Evolutionary conservation across 306 rosid genomes (phyloP), one percentile per base, ranked within the genome.

Genomic region (Trifolium pratense): DNA sequence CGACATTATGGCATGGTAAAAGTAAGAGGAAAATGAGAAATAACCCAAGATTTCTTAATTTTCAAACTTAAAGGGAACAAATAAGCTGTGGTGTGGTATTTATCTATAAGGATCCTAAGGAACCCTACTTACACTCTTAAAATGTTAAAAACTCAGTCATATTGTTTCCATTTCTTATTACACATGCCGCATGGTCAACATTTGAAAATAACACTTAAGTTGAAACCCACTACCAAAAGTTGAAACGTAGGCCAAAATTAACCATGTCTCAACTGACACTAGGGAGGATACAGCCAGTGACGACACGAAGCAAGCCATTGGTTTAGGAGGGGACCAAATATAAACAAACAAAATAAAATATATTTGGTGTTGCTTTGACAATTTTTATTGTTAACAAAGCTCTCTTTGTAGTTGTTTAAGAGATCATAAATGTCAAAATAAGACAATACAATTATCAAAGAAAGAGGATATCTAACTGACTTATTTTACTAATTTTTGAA

Each of bases 1-100:
- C 52, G 84, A 53, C 56, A 67, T 46, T 37, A 26, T 75, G 84
- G 60, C 68, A 74, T 9, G 17, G 52, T 1, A 45, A 3, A 68
- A 60, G 9, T 26, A 13, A 42, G 26, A 45, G 25, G 25, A 53
- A 51, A 51, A 74, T 39, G 39, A 26, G 34, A 74, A 68, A 49
- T 10, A 48, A 53, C 52, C 68, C 29, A 63, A 37, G n/a, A 7
- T 39, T 60, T 51, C 26, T 70, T 17, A 31, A 16, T 52, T 42
- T 18, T 43, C 21, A 40, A 49, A 60, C 37, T 48, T 29, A 59
- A 58, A 34, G 43, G 14, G 37, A 67, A 65, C 48, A 74, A 21
- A 36, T 31, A 57, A 57, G 53, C 17, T 45, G n/a, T 64, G 61
- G 23, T 45, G 14, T 49, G 66, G 18, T 15, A 32, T 40, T 26